These are phyloP conservation scores for Xylaria hypoxylon DNA, from an alignment of 2,329 filamentous ascomycete species.

Conservation along the genomic window DNA sequence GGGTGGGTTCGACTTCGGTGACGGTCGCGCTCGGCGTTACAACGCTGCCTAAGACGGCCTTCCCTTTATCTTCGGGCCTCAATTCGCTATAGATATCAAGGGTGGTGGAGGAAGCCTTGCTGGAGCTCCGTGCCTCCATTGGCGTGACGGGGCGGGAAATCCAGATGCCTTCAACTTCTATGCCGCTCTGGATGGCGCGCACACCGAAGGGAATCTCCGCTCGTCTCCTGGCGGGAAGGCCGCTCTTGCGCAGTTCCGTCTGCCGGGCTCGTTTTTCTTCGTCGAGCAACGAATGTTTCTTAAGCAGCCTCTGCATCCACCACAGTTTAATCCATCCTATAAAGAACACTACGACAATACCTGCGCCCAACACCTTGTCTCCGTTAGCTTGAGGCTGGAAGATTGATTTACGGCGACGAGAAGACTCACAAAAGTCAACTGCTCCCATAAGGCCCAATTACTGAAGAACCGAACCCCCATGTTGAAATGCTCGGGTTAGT, in stretches of 20 bases:
- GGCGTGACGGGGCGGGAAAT: constrained; percentile 67
- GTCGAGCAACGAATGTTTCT: constrained; percentile 72
- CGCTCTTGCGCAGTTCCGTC: constrained; percentile 66
- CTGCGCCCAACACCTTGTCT: constrained; percentile 75
- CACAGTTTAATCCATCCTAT: constrained; percentile 76
- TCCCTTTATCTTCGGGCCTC: constrained; percentile 47
- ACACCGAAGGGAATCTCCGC: constrained; percentile 86
- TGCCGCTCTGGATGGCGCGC: constrained; percentile 83
- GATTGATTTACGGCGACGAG: background rate
- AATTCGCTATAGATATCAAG: constrained; percentile 42
- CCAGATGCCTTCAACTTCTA: constrained; percentile 89
- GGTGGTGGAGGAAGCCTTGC: constrained; percentile 44
- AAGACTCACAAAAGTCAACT: constrained; percentile 85
- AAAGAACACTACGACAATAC: constrained; percentile 76
- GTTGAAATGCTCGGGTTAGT: constrained; percentile 41
- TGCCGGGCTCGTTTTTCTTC: constrained; percentile 70
- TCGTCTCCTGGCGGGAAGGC: constrained; percentile 57
- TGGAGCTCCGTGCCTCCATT: constrained; percentile 42
- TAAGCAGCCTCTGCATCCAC: constrained; percentile 66
- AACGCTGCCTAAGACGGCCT: constrained; percentile 31
- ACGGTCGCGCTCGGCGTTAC: constrained; percentile 38
- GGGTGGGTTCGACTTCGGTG: constrained; percentile 43
- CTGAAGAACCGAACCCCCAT: constrained; percentile 68
- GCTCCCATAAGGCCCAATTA: constrained; percentile 84
- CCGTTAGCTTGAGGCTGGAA: constrained; percentile 38